These are phyloP conservation scores for Venturia oleaginea DNA, from an alignment of 2,329 filamentous ascomycete genomes.

Conservation along the genomic window DNA sequence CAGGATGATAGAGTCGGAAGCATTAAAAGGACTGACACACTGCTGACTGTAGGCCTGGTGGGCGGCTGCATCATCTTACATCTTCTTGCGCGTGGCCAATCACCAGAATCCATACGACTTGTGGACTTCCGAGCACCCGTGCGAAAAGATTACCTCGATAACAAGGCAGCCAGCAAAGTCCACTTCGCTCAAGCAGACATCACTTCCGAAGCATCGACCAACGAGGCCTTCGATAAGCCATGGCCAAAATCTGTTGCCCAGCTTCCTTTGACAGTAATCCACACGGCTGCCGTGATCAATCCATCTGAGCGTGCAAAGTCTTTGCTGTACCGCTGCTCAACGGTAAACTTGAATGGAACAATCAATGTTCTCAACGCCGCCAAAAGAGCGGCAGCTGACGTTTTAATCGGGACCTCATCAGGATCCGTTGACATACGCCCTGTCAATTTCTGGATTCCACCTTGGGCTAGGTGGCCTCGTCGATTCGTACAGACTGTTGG, in stretches of 20 bases:
- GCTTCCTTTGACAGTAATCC: conserved; percentile 47
- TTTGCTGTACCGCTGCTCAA: conserved; percentile 37
- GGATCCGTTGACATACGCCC: conserved; percentile 37
- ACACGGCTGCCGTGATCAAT: conserved; percentile 47
- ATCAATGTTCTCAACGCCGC: conserved; percentile 41
- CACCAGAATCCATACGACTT: conserved; percentile 43
- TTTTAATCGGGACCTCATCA: conserved; percentile 47
- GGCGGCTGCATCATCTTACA: conserved; percentile 47
- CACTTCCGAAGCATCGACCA: conserved; percentile 35
- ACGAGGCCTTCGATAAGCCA: conserved; percentile 37
- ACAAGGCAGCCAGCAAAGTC: conserved; percentile 28
- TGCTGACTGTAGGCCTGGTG: conserved; percentile 38
- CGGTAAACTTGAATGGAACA: conserved; percentile 45
- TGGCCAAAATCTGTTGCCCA: conserved; percentile 36
- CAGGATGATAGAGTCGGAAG: no score
- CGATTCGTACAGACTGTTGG: conserved; percentile 38
- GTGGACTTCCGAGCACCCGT: conserved; percentile 42
- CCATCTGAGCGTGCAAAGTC: conserved; percentile 39
- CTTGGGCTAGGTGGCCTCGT: conserved; percentile 34
- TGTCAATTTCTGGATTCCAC: conserved; percentile 35
- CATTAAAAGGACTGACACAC: not conserved
- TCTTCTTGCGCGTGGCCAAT: conserved; percentile 44
- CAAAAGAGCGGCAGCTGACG: conserved; percentile 36
- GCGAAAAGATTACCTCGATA: conserved; percentile 30
- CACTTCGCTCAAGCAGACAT: conserved; percentile 43